Evolutionary conservation across 768 basidiomycete genomes (phyloP), one percentile per base, ranked within the genome.

Genomic region (Gymnopilus junonius): DNA sequence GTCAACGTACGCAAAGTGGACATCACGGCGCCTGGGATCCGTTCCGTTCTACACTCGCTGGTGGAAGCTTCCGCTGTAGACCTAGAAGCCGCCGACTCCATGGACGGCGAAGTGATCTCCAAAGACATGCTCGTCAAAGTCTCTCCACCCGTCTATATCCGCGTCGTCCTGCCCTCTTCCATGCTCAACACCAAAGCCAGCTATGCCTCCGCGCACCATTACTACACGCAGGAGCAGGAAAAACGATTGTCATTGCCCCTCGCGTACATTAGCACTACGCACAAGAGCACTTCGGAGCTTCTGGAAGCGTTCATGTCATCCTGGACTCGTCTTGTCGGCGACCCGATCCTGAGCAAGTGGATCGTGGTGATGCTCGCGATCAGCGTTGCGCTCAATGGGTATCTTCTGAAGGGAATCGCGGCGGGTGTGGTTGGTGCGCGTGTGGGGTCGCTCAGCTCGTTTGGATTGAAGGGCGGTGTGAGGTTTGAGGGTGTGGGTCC

Each of bases 311-410:
- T 96, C 81, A 93, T 97, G 92, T 86, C 87, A 43, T 84, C 86
- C 3, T 98, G 96, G 96, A 93, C 94, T 8, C 79, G 81, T 14
- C 88, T 98, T 66, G 94, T 98, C 55, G 95, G 95, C 37, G 97
- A 99, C 71, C 97, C 97, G 1, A 86, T 98, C 55, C 78, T 99
- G 64, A 90, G 87, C 70, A 99, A 99, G 79, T 96, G 94, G 92
- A 95, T 99, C 72, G 93, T 98, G 53, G 83, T 93, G 59, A 82
- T 92, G 15, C 86, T 99, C 23, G 91, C 88, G 2, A 84, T 97
- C 63, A 92, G 90, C 62, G 91, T 98, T 61, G 85, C 89, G 59
- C 81, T 99, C 61, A 99, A 99, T 65, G 96, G 95, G 3, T 98
- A 94, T 72, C 82, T 98, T 15, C 84, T 99, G 62, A 96, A 94